phyloP scores from a whole-genome alignment of 1,139 yeast genomes.

The Saccharomyces pastorianus region DNA sequence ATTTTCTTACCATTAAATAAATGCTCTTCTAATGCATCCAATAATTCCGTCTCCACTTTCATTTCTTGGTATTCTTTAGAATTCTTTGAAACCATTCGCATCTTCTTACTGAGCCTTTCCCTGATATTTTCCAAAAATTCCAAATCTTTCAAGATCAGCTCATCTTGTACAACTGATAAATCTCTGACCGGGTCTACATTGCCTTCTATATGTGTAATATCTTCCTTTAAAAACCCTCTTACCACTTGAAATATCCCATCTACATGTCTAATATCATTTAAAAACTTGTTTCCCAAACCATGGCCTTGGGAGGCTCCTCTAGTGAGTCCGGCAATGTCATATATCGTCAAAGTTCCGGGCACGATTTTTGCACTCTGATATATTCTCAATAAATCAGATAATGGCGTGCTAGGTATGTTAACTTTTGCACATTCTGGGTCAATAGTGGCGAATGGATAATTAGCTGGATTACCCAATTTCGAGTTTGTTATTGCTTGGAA shows the following conservation, averaged over 20 bases:
- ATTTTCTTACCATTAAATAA: constrained; percentile 55
- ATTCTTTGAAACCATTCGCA: constrained; percentile 36
- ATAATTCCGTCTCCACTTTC: constrained; percentile 39
- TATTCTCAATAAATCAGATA: constrained; percentile 39
- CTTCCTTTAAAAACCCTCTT: constrained; percentile 59
- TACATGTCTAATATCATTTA: constrained; percentile 62
- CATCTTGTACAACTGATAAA: constrained; percentile 60
- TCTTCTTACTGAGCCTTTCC: constrained; percentile 39
- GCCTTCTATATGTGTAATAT: constrained; percentile 62
- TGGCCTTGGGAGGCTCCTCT: constrained; percentile 70
- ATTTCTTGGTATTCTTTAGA: constrained; percentile 32
- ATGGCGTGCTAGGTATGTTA: constrained; percentile 44
- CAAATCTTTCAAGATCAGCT: constrained; percentile 61
- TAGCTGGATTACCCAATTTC: constrained; percentile 64
- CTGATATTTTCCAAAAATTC: constrained; percentile 54
- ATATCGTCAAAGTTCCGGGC: constrained; percentile 51
- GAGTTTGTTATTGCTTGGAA: constrained; percentile 68
- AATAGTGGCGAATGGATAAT: constrained; percentile 74
- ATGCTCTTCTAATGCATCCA: constrained; percentile 42
- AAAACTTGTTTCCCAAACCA: constrained; percentile 67
- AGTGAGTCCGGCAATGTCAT: constrained; percentile 70
- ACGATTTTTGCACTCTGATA: constrained; percentile 46
- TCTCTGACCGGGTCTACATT: constrained; percentile 60
- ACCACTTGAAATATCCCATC: constrained; percentile 71
- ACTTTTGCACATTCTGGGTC: constrained; percentile 64